phyloP scores from a whole-genome alignment of 495 filamentous ascomycete species.

The Rhypophila decipiens region DNA sequence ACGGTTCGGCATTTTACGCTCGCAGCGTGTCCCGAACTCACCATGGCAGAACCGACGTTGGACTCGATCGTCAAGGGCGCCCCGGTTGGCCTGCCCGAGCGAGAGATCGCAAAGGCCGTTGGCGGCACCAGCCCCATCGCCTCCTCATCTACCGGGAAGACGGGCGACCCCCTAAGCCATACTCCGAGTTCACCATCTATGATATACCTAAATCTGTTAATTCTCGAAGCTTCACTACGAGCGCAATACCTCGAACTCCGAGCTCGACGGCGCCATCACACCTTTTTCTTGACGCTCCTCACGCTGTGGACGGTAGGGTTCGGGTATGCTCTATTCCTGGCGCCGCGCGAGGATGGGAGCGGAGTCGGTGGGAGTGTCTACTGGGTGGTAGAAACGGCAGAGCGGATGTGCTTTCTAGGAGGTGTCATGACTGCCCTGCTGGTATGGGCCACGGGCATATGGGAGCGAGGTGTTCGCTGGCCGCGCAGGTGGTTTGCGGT shows the following conservation, averaged over 20 bases:
- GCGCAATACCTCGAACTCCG: slow-evolving; percentile 87
- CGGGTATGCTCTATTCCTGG: slow-evolving; percentile 78
- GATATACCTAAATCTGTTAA: slow-evolving; percentile 96
- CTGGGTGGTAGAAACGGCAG: slow-evolving; percentile 83
- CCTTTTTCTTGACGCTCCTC: slow-evolving; percentile 83
- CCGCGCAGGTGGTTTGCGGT: slow-evolving; percentile 83
- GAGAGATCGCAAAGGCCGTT: slow-evolving; percentile 19
- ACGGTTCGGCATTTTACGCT: no score
- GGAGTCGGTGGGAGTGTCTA: slow-evolving; percentile 91
- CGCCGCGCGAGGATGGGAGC: slow-evolving; percentile 81
- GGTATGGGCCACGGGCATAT: slow-evolving; percentile 90
- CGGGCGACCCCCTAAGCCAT: slow-evolving; percentile 67
- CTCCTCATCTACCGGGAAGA: slow-evolving; percentile 34
- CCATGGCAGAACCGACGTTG: slow-evolving; percentile 44
- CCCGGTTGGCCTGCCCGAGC: slow-evolving; percentile 33
- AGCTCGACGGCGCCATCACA: slow-evolving; percentile 83
- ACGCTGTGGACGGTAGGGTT: slow-evolving; percentile 75
- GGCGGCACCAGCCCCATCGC: slow-evolving; percentile 34
- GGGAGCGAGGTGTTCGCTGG: slow-evolving; percentile 92
- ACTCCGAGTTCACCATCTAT: slow-evolving; percentile 87
- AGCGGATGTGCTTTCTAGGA: slow-evolving; percentile 82
- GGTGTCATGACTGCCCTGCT: slow-evolving; percentile 76
- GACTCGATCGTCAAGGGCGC: slow-evolving; percentile 89
- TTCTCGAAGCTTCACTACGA: slow-evolving; percentile 90
- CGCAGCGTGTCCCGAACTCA: no score